A percentile compares a stretch with the other conserved stretches of the same genome.
Conservation (phyloP, 331 rosid species). For the Ulmus americana region DNA sequence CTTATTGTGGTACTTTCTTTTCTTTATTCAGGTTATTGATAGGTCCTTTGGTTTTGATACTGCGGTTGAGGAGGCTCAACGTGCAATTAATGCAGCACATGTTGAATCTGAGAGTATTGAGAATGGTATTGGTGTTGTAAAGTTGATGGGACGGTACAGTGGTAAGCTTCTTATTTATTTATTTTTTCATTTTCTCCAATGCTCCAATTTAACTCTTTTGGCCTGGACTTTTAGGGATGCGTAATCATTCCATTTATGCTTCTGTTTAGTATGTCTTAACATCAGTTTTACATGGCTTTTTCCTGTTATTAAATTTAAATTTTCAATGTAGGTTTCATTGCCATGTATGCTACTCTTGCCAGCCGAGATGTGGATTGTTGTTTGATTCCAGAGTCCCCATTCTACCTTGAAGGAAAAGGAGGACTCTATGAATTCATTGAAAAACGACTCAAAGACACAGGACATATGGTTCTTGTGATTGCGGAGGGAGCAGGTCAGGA, state of each 20-base stretch:
- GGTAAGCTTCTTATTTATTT: constrained; percentile 39
- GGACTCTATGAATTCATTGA: constrained; percentile 67
- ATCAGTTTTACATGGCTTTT: constrained; percentile 15
- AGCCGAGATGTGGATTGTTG: constrained; percentile 88
- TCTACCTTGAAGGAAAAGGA: constrained; percentile 75
- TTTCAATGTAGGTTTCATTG: constrained; percentile 61
- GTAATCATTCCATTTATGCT: background rate
- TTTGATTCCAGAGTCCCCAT: constrained; percentile 84
- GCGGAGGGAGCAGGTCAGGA: constrained; percentile 94
- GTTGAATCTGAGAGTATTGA: constrained; percentile 79
- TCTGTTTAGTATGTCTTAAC: background rate
- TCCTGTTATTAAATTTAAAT: constrained; percentile 3
- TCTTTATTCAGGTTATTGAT: constrained; percentile 48
- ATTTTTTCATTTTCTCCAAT: background rate
- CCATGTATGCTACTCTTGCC: constrained; percentile 85
- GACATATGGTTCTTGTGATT: constrained; percentile 82
- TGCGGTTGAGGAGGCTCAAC: constrained; percentile 93
- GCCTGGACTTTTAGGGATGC: background rate
- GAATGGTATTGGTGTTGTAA: constrained; percentile 79
- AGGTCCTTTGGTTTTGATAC: constrained; percentile 86
- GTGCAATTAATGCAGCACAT: constrained; percentile 92
- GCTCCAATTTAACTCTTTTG: background rate
- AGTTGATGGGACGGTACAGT: constrained; percentile 82
- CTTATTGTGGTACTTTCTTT: background rate
- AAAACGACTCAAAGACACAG: constrained; percentile 58